These are phyloP conservation scores for Dothideomycetes sp. DNA, from an alignment of 2,329 filamentous ascomycete genomes.

Conservation along the genomic window DNA sequence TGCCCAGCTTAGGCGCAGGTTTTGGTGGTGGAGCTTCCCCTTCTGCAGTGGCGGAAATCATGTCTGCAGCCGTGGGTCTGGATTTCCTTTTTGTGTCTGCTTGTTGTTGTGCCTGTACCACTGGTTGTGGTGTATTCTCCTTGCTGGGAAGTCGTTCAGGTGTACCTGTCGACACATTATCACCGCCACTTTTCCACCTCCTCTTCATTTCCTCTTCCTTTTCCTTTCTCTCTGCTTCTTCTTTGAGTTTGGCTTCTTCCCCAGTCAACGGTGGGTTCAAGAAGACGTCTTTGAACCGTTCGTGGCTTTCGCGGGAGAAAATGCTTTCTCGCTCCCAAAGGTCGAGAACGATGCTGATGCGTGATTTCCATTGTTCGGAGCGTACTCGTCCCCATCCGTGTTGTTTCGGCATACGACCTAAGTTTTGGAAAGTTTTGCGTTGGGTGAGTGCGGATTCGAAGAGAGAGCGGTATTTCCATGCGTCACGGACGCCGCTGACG, in stretches of 20 bases:
- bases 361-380: conserved; percentile 76
- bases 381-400: conserved; percentile 72
- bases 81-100: conserved; percentile 30
- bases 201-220: conserved; percentile 35
- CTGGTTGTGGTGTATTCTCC: conserved; percentile 8
- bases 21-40: conserved; percentile 8
- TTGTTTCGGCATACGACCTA: conserved; percentile 65
- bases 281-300: conserved; percentile 61
- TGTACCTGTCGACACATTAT: conserved; percentile 20
- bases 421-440: conserved; percentile 61
- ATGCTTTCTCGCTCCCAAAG: conserved; percentile 59
- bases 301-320: conserved; percentile 66
- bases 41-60: conserved; percentile 11
- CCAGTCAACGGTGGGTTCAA: conserved; percentile 54
- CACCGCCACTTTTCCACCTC: conserved; percentile 38
- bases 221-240: conserved; percentile 30
- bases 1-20: conserved; percentile 18
- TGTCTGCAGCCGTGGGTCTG: conserved; percentile 19
- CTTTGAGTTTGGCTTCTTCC: conserved; percentile 31
- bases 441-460: conserved; percentile 65
- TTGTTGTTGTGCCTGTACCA: conserved; percentile 29
- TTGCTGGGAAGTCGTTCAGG: conserved; percentile 16
- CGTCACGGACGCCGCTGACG: conserved; percentile 68
- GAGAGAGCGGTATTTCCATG: conserved; percentile 76
- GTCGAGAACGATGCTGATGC: conserved; percentile 57